Conservation (phyloP, 2,329 filamentous ascomycete species). For the Claviceps pazoutovae region DNA sequence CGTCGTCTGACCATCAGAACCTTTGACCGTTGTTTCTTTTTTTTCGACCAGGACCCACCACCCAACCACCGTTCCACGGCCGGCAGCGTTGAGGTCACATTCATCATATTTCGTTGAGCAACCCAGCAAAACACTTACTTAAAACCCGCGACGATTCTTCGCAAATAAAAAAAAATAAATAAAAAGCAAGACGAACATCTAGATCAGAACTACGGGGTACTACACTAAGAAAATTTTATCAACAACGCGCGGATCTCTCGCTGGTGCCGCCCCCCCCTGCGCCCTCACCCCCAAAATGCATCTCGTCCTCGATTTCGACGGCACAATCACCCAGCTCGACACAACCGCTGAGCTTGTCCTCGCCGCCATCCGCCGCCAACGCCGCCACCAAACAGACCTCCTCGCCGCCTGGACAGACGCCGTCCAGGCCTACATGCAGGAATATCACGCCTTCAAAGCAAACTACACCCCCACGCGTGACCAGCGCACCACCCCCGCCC, state of each 20-base stretch:
- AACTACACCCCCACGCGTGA: slow-evolving; percentile 19
- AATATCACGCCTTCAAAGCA: slow-evolving; percentile 24
- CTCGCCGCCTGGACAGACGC: slow-evolving; percentile 28
- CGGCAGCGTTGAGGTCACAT: no score
- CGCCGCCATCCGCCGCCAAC: slow-evolving; percentile 25
- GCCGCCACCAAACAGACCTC: slow-evolving; percentile 18
- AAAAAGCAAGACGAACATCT: neutral
- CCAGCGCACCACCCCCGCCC: slow-evolving; percentile 19
- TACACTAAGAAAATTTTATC: no score
- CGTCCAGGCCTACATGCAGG: slow-evolving; percentile 30
- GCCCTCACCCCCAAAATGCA: slow-evolving; percentile 17
- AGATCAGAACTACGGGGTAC: neutral
- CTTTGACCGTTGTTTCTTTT: no score
- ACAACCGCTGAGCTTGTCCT: slow-evolving; percentile 35
- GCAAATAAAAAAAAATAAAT: neutral
- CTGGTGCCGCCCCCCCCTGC: no score
- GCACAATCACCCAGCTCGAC: slow-evolving; percentile 41
- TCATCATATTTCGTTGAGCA: no score
- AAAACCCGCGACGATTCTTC: no score
- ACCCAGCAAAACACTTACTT: no score
- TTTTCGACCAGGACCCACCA: no score
- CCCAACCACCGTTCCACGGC: no score
- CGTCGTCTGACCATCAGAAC: no score
- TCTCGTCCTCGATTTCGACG: slow-evolving; percentile 45
- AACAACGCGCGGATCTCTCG: no score